Conservation (phyloP, 169 alveolate species). For the Eimeria praecox region DNA sequence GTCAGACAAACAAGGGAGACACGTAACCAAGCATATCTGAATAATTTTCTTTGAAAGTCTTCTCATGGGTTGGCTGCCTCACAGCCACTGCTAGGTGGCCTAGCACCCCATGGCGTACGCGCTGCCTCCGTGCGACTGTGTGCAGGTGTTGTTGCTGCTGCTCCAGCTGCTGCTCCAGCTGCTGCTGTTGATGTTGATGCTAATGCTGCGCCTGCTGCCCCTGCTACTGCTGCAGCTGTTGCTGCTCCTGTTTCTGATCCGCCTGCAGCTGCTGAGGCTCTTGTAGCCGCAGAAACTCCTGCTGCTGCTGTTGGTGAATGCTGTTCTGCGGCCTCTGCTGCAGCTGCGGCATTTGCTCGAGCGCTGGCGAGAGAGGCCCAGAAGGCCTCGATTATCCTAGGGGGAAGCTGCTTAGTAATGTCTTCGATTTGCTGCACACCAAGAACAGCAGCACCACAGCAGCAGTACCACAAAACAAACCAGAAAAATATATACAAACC, state of each 20-base stretch:
- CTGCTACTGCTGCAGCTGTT: background rate
- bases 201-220: background rate
- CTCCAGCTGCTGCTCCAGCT: background rate
- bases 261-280: background rate
- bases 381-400: conserved; percentile 59
- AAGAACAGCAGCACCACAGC: background rate
- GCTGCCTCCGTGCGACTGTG: background rate
- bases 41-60: background rate
- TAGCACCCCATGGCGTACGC: background rate
- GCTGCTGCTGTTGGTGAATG: background rate
- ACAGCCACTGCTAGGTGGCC: background rate
- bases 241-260: background rate
- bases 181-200: background rate
- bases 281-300: background rate
- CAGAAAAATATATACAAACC: too few relatives aligned
- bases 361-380: conserved; percentile 68
- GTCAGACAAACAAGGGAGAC: background rate
- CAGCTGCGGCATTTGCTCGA: conserved; percentile 19
- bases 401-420: conserved; percentile 76
- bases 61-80: background rate
- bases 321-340: background rate
- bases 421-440: conserved; percentile 67
- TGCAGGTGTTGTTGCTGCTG: background rate
- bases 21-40: background rate
- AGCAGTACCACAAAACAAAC: too few relatives aligned